A percentile compares a stretch with the other conserved stretches of the same genome.
These are phyloP conservation scores for Sugiyamaella lignohabitans DNA, from an alignment of 805 yeast species.

Conservation along the genomic window DNA sequence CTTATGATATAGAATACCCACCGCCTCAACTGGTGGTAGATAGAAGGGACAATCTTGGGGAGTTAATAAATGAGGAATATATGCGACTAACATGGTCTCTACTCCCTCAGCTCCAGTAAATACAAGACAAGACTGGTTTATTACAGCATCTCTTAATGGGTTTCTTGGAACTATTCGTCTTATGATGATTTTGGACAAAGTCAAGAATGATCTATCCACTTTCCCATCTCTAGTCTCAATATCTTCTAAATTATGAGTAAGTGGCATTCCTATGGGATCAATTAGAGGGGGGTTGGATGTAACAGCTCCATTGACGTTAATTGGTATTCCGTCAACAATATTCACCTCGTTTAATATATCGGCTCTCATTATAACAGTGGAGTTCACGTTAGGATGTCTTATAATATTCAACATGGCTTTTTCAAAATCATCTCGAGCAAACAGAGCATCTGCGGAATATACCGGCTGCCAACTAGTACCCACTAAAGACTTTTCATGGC, in stretches of 20 bases:
- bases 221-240: constrained; percentile 15
- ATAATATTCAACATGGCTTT: constrained; percentile 75
- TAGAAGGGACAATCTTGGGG: constrained; percentile 73
- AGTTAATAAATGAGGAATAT: constrained; percentile 63
- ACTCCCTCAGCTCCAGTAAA: constrained; percentile 19
- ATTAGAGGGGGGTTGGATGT: constrained; percentile 32
- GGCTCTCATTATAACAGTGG: constrained; percentile 84
- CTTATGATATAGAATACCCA: constrained; percentile 54
- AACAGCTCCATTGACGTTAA: constrained; percentile 7
- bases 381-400: constrained; percentile 81
- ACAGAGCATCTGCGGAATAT: constrained; percentile 41
- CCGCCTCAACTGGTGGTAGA: constrained; percentile 76
- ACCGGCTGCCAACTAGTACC: constrained; percentile 62
- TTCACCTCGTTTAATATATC: constrained; percentile 45
- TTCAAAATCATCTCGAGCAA: constrained; percentile 52
- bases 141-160: constrained; percentile 73
- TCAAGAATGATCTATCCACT: constrained; percentile 4
- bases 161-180: constrained; percentile 88
- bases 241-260: constrained; percentile 17
- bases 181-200: constrained; percentile 41
- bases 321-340: not conserved
- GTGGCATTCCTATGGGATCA: constrained; percentile 34
- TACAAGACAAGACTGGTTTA: constrained; percentile 78
- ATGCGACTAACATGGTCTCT: constrained; percentile 49
- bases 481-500: constrained; percentile 38